Conservation (phyloP, 208 protist genomes). For the Porcisia deanei region DNA sequence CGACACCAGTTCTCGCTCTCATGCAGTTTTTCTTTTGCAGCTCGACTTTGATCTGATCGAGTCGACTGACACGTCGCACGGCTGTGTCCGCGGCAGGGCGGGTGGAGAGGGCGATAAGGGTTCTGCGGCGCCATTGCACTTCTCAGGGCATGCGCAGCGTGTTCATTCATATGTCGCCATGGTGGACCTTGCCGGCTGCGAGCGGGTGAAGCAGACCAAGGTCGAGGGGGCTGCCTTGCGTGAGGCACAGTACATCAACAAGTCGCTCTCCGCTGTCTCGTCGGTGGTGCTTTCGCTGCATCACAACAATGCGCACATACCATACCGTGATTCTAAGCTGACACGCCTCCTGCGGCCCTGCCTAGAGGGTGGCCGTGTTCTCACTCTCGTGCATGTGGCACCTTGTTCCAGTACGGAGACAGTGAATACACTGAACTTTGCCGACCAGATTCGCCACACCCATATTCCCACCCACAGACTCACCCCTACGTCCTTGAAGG, state of each 20-base stretch:
- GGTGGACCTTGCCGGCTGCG: constrained; percentile 97
- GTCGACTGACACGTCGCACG: constrained; percentile 3
- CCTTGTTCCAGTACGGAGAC: constrained; percentile 72
- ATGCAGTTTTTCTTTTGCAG: constrained; percentile 88
- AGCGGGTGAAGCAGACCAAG: constrained; percentile 93
- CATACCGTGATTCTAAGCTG: constrained; percentile 93
- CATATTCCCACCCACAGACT: constrained; percentile 68
- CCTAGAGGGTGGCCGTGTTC: constrained; percentile 76
- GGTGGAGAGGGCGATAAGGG: not conserved
- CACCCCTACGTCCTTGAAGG: constrained; percentile 38
- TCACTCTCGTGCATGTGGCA: constrained; percentile 80
- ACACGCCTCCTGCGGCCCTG: constrained; percentile 89
- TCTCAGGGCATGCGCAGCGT: constrained; percentile 20
- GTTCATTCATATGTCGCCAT: constrained; percentile 87
- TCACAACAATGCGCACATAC: constrained; percentile 73
- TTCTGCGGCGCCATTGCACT: not conserved
- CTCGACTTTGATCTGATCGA: constrained; percentile 68
- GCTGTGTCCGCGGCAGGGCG: not conserved
- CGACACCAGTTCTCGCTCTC: constrained; percentile 83
- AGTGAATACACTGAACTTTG: constrained; percentile 80
- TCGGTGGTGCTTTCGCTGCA: constrained; percentile 85
- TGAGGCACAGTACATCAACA: constrained; percentile 93
- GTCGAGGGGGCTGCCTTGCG: constrained; percentile 71
- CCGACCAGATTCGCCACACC: constrained; percentile 82
- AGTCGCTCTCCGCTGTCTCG: constrained; percentile 86